Conservation (phyloP, 305 asterid species). For the Rubia balearica region DNA sequence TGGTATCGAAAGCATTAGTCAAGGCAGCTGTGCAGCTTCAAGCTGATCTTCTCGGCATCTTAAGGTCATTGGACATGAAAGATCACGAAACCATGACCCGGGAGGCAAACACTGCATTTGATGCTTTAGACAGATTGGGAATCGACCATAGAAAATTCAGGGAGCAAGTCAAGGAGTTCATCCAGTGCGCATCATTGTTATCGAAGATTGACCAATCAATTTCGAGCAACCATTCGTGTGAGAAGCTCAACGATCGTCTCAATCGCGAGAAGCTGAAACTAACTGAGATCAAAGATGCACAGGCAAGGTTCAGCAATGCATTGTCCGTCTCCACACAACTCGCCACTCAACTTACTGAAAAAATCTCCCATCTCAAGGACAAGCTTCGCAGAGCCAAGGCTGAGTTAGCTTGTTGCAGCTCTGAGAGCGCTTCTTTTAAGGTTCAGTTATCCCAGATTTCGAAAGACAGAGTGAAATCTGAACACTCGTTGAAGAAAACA, state of each 20-base stretch:
- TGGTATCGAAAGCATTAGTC: slow-evolving; percentile 29
- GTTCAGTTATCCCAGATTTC: neutral
- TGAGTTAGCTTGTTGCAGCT: slow-evolving; percentile 15
- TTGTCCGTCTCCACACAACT: neutral
- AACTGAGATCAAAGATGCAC: slow-evolving; percentile 18
- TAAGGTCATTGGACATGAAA: slow-evolving; percentile 4
- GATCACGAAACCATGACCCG: slow-evolving; percentile 23
- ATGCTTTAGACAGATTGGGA: slow-evolving; percentile 34
- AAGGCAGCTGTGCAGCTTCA: slow-evolving; percentile 36
- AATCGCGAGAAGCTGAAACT: slow-evolving; percentile 28
- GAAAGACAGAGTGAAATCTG: neutral
- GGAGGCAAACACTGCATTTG: slow-evolving; percentile 36
- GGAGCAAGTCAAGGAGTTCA: slow-evolving; percentile 25
- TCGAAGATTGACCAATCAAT: slow-evolving; percentile 31
- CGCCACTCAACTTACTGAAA: neutral
- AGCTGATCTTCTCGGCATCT: slow-evolving; percentile 10
- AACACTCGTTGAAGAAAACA: neutral
- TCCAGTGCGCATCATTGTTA: slow-evolving; percentile 30
- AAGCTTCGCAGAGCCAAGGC: slow-evolving; percentile 29
- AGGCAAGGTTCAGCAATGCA: neutral
- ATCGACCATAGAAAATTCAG: slow-evolving; percentile 26
- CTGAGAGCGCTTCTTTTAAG: neutral
- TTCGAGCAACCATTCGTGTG: slow-evolving; percentile 9
- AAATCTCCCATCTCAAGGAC: slow-evolving; percentile 20
- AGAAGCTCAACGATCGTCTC: slow-evolving; percentile 21